phyloP scores from a whole-genome alignment of 1,284 basidiomycete genomes.

The Anthracocystis panici-leucophaei region DNA sequence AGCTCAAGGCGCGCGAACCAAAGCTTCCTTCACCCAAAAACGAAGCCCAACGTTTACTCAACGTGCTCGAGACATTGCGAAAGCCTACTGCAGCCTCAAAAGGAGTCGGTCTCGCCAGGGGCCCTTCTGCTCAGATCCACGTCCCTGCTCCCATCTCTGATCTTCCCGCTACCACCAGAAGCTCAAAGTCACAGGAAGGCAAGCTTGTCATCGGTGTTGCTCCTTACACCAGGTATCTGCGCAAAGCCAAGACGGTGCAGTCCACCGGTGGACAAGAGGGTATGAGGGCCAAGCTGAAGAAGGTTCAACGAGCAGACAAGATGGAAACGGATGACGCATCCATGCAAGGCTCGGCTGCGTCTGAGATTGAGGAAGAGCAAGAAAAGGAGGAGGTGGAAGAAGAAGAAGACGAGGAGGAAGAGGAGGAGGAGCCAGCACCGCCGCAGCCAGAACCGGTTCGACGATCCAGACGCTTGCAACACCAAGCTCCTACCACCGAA shows the following conservation, averaged over 20 bases:
- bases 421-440: slow-evolving; percentile 25
- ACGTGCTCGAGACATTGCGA: slow-evolving; percentile 69
- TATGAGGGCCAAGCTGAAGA: slow-evolving; percentile 47
- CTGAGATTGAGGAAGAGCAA: slow-evolving; percentile 26
- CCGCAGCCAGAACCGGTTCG: slow-evolving; percentile 32
- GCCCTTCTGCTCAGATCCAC: slow-evolving; percentile 32
- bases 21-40: slow-evolving; percentile 68
- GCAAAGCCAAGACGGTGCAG: slow-evolving; percentile 43
- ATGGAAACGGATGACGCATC: slow-evolving; percentile 24
- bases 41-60: slow-evolving; percentile 70
- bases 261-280: slow-evolving; percentile 30
- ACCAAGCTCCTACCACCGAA: slow-evolving; percentile 22
- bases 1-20: slow-evolving; percentile 57
- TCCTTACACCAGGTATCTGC: slow-evolving; percentile 56
- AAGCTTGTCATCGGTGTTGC: slow-evolving; percentile 44
- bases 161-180: slow-evolving; percentile 12
- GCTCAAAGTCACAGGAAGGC: slow-evolving; percentile 9
- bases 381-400: slow-evolving; percentile 3
- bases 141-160: slow-evolving; percentile 51
- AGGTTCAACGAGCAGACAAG: slow-evolving; percentile 6
- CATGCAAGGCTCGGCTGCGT: slow-evolving; percentile 23
- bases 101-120: slow-evolving; percentile 29
- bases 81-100: slow-evolving; percentile 63
- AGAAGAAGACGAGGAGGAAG: slow-evolving; percentile 24
- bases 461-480: slow-evolving; percentile 37